Conservation (phyloP, 176 grass and related monocot species). For the Oryza meridionalis region DNA sequence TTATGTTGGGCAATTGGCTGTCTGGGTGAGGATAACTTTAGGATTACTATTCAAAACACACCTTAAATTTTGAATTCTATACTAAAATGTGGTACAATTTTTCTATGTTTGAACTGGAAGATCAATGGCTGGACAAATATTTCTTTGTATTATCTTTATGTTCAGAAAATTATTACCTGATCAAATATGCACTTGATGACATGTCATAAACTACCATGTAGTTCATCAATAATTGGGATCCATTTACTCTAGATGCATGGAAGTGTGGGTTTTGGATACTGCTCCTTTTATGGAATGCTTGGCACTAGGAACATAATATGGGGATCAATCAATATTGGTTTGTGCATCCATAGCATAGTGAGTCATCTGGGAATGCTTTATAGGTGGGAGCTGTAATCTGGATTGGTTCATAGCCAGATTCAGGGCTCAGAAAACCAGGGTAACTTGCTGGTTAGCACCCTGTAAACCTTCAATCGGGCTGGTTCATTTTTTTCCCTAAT, state of each 20-base stretch:
- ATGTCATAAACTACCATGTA: constrained; percentile 4
- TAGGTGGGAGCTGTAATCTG: background rate
- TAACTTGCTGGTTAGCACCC: too few species aligned
- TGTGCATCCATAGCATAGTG: background rate
- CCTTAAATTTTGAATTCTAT: too few species aligned
- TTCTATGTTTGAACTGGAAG: too few species aligned
- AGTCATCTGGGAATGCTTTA: background rate
- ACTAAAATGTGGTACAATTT: too few species aligned
- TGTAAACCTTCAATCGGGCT: too few species aligned
- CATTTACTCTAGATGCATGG: background rate
- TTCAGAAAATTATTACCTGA: background rate
- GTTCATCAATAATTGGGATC: background rate
- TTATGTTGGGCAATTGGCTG: too few species aligned
- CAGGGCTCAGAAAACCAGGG: too few species aligned
- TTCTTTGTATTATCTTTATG: constrained; percentile 4
- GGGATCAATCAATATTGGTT: too few species aligned
- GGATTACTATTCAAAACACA: too few species aligned
- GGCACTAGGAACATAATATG: too few species aligned
- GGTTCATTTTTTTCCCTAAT: too few species aligned
- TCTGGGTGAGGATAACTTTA: too few species aligned
- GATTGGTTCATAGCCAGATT: background rate
- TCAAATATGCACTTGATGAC: background rate
- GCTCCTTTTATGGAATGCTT: background rate
- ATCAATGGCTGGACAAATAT: background rate
- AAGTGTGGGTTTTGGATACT: background rate